These are phyloP conservation scores for Biscutella laevigata DNA, from an alignment of 441 rosid genomes.

Conservation along the genomic window DNA sequence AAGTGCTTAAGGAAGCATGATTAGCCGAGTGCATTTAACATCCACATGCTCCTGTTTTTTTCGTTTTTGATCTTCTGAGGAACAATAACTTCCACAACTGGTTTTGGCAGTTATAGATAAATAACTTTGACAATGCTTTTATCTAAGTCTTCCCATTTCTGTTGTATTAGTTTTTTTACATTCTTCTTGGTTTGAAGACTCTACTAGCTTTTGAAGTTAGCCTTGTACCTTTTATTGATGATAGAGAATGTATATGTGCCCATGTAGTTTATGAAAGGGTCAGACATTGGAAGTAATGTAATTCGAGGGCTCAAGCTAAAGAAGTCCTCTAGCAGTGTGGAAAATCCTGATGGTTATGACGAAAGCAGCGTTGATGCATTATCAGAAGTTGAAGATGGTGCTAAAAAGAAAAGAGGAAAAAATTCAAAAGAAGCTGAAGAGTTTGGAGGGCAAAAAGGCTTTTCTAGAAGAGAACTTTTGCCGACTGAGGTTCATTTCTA, in stretches of 20 bases:
- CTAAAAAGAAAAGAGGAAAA: conserved; percentile 28
- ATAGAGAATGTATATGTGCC: neutral
- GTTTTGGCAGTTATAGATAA: conserved; percentile 6
- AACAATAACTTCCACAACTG: neutral
- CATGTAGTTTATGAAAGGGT: conserved; percentile 27
- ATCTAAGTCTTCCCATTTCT: neutral
- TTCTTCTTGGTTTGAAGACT: conserved; percentile 1
- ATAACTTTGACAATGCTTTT: neutral
- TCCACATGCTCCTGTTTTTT: conserved; percentile 6
- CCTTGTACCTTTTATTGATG: neutral
- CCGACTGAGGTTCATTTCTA: conserved; percentile 61
- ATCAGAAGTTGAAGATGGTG: conserved; percentile 26
- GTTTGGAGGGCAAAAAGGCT: conserved; percentile 31
- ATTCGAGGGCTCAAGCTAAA: conserved; percentile 33
- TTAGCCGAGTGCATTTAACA: neutral
- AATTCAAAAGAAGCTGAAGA: conserved; percentile 21
- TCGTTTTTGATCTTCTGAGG: neutral
- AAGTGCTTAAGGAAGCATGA: conserved; percentile 7
- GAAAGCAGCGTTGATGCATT: conserved; percentile 21
- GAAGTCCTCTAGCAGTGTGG: conserved; percentile 34
- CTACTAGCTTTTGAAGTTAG: neutral
- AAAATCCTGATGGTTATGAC: conserved; percentile 28
- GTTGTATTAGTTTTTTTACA: neutral
- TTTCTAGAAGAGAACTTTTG: conserved; percentile 42
- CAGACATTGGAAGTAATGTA: conserved; percentile 41